A percentile compares a stretch with the other conserved stretches of the same genome.
Evolutionary conservation across 2,329 filamentous ascomycete genomes (phyloP).

Genomic region (Alternaria sp.): DNA sequence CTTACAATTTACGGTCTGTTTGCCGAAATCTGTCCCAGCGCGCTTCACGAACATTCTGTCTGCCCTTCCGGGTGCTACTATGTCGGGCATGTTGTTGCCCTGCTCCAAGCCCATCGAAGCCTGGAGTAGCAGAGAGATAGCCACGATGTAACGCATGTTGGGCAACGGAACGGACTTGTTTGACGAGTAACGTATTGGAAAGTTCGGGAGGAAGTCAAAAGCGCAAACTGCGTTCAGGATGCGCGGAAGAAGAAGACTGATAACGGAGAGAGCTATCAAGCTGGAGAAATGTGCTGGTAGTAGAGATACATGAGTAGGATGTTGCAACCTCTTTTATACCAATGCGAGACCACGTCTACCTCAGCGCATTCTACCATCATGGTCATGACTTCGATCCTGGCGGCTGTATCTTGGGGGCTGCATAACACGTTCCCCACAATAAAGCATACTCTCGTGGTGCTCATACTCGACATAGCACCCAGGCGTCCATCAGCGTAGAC

Average conservation of each 20-base stretch:
- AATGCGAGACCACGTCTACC: not conserved
- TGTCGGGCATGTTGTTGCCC: not conserved
- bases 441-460: not conserved
- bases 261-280: not conserved
- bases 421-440: not conserved
- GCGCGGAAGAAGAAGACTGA: not conserved
- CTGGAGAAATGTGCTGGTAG: not conserved
- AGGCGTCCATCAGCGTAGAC: not conserved
- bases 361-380: not conserved
- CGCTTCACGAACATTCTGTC: not conserved
- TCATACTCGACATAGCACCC: not conserved
- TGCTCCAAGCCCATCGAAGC: not conserved
- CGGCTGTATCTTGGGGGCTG: not conserved
- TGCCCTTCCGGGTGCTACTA: not conserved
- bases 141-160: not conserved
- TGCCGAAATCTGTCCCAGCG: slow-evolving; percentile 13
- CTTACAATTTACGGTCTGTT: slow-evolving; percentile 9
- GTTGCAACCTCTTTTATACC: not conserved
- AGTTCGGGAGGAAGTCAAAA: not conserved
- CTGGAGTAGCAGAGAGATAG: not conserved
- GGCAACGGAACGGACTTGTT: not conserved
- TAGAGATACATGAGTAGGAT: not conserved
- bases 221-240: not conserved
- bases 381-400: not conserved
- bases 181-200: not conserved